Evolutionary conservation across 108 stramenopile genomes (phyloP), one percentile per base, ranked within the genome.

Genomic region (Nitzschia palea): DNA sequence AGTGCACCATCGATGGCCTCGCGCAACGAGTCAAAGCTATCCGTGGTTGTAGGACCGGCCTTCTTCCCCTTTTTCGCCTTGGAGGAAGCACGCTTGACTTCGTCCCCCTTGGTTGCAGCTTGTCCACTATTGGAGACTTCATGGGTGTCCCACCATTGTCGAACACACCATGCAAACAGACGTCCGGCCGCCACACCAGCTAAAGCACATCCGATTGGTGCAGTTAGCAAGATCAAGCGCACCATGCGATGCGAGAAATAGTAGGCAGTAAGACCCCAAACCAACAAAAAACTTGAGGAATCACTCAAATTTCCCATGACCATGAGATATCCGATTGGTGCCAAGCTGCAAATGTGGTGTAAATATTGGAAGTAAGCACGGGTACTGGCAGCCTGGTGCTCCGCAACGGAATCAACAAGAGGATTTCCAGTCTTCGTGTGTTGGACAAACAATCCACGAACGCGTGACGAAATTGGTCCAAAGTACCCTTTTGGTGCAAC

Each of bases 231-330:
- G 71, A 99, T 96, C 55, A 99, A 81, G 26, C 98, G 91, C 18
- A 97, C 97, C 98, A 99, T 99, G 68, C 91, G 91, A 52, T 93
- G 95, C 9, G 90, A 86, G 76, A 99, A 99, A 78, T 89, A 98
- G 86, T 97, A 99, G 5, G 97, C 83, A 23, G 94, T 67, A 27
- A 83, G 66, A 23, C 88, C 97, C 84, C 96, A 99, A 17, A 96
- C 88, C 56, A 93, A 66, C 26, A 99, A 73, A 74, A 99, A 99
- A 32, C 78, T 69, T 0, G 79, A 76, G 12, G 86, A 79, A 70
- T 98, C 98, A 18, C 85, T 80, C 70, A 96, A 71, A 42, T 90
- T 77, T 26, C 65, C 71, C 36, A 90, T 70, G 42, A 89, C 65
- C 62, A 96, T 81, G n/a, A 97, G 44, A 63, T 88, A 95, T 57